These are phyloP conservation scores for Knoxdaviesia proteae DNA, from an alignment of 2,329 filamentous ascomycete genomes.

Conservation along the genomic window DNA sequence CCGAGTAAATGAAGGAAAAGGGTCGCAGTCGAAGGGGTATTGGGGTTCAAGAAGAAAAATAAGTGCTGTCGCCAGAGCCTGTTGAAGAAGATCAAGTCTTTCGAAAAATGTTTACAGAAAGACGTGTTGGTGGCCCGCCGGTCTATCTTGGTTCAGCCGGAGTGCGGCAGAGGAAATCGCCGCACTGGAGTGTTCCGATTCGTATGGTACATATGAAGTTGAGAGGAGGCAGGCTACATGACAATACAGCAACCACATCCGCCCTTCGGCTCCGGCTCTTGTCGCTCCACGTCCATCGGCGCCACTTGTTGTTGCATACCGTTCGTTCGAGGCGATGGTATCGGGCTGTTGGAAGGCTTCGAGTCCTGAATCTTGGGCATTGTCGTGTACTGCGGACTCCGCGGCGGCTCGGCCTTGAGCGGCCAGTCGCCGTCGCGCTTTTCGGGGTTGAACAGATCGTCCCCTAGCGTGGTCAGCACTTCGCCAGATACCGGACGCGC, in stretches of 20 bases:
- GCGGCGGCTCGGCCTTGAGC: slow-evolving; percentile 20
- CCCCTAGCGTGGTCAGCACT: slow-evolving; percentile 3
- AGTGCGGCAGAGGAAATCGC: slow-evolving; percentile 1
- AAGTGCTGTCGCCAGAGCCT: too few relatives aligned
- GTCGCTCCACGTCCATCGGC: slow-evolving; percentile 5
- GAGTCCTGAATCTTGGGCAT: slow-evolving; percentile 37
- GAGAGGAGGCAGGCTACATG: slow-evolving; percentile 16
- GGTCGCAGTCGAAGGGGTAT: too few relatives aligned
- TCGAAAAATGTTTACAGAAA: too few relatives aligned
- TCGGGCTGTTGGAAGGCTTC: slow-evolving; percentile 11
- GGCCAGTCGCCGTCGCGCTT: slow-evolving; percentile 32
- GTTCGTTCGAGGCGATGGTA: slow-evolving; percentile 25
- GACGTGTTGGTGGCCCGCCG: too few relatives aligned
- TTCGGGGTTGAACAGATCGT: slow-evolving; percentile 1
- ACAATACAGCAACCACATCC: slow-evolving; percentile 30
- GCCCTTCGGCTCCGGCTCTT: slow-evolving; percentile 13
- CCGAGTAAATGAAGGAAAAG: neutral
- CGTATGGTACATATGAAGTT: slow-evolving; percentile 1
- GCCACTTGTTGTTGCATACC: slow-evolving; percentile 5
- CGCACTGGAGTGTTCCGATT: neutral
- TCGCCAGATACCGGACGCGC: slow-evolving; percentile 9
- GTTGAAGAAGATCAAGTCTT: too few relatives aligned
- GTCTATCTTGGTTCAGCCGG: neutral
- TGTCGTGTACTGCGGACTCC: slow-evolving; percentile 35
- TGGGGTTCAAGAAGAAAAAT: too few relatives aligned